phyloP scores from a whole-genome alignment of 768 basidiomycete species.

The Rossbeevera mucosa region DNA sequence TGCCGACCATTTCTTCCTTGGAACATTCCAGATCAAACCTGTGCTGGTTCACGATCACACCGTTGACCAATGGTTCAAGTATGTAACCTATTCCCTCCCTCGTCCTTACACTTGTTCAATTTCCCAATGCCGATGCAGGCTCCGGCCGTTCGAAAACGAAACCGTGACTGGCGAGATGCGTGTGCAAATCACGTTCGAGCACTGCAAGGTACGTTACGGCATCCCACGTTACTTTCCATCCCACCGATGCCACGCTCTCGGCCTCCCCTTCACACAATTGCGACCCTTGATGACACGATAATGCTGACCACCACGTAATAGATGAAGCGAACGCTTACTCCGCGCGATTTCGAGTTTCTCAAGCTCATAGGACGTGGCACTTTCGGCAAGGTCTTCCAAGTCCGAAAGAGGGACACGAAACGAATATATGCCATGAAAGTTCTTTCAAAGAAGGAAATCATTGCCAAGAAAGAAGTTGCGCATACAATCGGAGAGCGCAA shows the following conservation, averaged over 20 bases:
- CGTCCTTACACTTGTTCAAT: constrained; percentile 12
- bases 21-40: constrained; percentile 88
- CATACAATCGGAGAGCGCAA: constrained; percentile 99
- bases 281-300: constrained; percentile 17
- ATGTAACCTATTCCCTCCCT: constrained; percentile 34
- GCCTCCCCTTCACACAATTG: constrained; percentile 22
- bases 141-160: constrained; percentile 74
- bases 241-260: constrained; percentile 17
- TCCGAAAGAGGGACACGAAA: constrained; percentile 95
- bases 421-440: constrained; percentile 99
- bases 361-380: constrained; percentile 98
- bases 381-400: constrained; percentile 98
- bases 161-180: constrained; percentile 89
- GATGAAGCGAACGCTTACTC: constrained; percentile 85
- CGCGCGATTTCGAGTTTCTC: constrained; percentile 96
- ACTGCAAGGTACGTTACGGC: constrained; percentile 60
- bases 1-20: constrained; percentile 84
- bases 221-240: constrained; percentile 22
- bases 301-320: constrained; percentile 32
- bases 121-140: constrained; percentile 38
- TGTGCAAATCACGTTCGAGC: constrained; percentile 91
- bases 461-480: constrained; percentile 98
- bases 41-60: constrained; percentile 88
- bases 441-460: constrained; percentile 96
- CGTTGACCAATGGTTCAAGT: constrained; percentile 97